Evolutionary conservation across 495 filamentous ascomycete species (phyloP).

Genomic region (Penicillium antarcticum): DNA sequence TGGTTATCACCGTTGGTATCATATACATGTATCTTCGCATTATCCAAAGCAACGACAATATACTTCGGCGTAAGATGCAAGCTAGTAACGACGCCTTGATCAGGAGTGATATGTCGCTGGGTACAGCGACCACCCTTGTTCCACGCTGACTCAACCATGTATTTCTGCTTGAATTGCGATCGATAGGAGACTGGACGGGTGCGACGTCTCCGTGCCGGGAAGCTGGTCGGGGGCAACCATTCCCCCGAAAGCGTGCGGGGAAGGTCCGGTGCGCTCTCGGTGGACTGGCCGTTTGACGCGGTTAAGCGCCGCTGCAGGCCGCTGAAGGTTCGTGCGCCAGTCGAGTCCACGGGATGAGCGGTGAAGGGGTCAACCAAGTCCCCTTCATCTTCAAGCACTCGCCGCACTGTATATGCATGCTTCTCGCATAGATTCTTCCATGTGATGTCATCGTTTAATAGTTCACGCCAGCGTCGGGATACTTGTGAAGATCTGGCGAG

Average conservation of each 20-base stretch:
- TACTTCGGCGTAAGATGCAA: conserved; percentile 92
- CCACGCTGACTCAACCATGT: conserved; percentile 97
- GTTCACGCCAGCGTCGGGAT: conserved; percentile 85
- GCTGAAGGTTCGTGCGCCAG: conserved; percentile 16
- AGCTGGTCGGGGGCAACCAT: conserved; percentile 30
- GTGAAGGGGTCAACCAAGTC: conserved; percentile 38
- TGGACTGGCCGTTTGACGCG: conserved; percentile 23
- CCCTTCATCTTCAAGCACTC: conserved; percentile 49
- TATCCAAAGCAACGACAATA: conserved; percentile 95
- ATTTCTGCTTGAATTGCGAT: conserved; percentile 95
- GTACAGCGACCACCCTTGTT: conserved; percentile 78
- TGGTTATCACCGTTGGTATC: conserved; percentile 84
- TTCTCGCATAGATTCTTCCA: conserved; percentile 97
- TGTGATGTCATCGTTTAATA: conserved; percentile 92
- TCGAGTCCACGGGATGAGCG: conserved; percentile 20
- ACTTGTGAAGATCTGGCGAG: conserved; percentile 91
- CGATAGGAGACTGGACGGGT: conserved; percentile 69
- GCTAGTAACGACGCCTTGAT: conserved; percentile 95
- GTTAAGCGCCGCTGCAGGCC: conserved; percentile 26
- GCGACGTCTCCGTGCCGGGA: conserved; percentile 32
- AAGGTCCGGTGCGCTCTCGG: conserved; percentile 25
- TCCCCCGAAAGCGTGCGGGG: conserved; percentile 37
- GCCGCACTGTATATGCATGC: conserved; percentile 70
- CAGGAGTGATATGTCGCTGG: conserved; percentile 82
- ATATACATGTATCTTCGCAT: conserved; percentile 97